These are phyloP conservation scores for Fusarium graminum DNA, from an alignment of 2,329 filamentous ascomycete species.

Conservation along the genomic window DNA sequence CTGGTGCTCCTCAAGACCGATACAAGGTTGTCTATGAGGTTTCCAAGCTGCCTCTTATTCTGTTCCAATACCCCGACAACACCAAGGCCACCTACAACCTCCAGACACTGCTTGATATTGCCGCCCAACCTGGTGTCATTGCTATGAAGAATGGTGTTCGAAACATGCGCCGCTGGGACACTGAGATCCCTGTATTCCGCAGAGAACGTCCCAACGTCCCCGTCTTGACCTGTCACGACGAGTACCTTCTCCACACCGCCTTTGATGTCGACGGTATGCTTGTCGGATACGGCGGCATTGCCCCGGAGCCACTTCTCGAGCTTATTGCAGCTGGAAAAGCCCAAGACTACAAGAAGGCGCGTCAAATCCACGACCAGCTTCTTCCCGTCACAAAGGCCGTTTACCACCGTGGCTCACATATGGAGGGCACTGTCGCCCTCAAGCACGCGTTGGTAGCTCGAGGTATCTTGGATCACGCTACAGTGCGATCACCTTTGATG, in stretches of 20 bases:
- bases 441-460: constrained; percentile 66
- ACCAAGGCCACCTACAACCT: constrained; percentile 66
- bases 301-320: constrained; percentile 63
- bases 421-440: constrained; percentile 66
- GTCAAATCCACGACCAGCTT: constrained; percentile 63
- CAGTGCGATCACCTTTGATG: constrained; percentile 61
- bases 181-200: constrained; percentile 66
- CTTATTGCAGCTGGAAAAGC: constrained; percentile 65
- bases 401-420: constrained; percentile 67
- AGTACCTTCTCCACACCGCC: constrained; percentile 64
- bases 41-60: constrained; percentile 62
- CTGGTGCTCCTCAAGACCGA: constrained; percentile 64
- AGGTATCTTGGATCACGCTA: constrained; percentile 63
- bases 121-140: constrained; percentile 65
- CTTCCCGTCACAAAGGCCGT: constrained; percentile 66
- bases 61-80: constrained; percentile 67
- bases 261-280: constrained; percentile 67
- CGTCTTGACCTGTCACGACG: constrained; percentile 65
- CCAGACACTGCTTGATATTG: constrained; percentile 65
- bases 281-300: constrained; percentile 67
- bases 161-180: constrained; percentile 69
- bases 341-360: constrained; percentile 61
- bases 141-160: constrained; percentile 70
- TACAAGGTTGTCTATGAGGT: constrained; percentile 65
- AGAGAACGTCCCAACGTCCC: constrained; percentile 62